These are phyloP conservation scores for Lepidium aucheri DNA, from an alignment of 345 rosid species.

Conservation along the genomic window DNA sequence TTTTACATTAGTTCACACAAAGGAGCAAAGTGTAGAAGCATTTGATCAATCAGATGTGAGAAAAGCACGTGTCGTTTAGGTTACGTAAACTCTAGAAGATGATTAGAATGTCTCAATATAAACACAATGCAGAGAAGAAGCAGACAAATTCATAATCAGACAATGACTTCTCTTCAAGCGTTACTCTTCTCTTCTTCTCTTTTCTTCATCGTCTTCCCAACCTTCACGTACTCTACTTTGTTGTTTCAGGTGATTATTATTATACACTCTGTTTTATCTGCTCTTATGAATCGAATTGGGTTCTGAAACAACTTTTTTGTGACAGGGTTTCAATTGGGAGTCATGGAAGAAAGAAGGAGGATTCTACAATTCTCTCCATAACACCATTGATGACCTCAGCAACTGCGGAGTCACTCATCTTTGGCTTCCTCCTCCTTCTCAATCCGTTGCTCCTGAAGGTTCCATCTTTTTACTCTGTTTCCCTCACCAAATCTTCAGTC, in stretches of 20 bases:
- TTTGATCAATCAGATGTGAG: background rate
- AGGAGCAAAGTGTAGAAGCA: background rate
- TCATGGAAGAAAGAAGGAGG: slow-evolving; percentile 62
- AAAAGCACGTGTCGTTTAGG: background rate
- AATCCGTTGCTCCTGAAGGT: slow-evolving; percentile 62
- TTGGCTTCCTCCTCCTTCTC: slow-evolving; percentile 97
- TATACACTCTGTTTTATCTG: background rate
- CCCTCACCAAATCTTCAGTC: background rate
- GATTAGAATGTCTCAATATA: background rate
- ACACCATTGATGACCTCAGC: slow-evolving; percentile 44
- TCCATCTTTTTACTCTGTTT: background rate
- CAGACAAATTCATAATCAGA: background rate
- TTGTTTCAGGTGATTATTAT: slow-evolving; percentile 49
- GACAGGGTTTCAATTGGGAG: slow-evolving; percentile 88
- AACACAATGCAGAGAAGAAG: background rate
- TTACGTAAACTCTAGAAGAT: background rate
- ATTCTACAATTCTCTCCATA: slow-evolving; percentile 69
- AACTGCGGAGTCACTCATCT: slow-evolving; percentile 72
- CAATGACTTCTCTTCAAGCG: slow-evolving; percentile 19
- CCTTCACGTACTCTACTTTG: slow-evolving; percentile 37
- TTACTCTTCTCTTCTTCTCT: slow-evolving; percentile 24
- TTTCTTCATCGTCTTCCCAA: slow-evolving; percentile 31
- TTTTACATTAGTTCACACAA: background rate
- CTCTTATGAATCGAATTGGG: background rate
- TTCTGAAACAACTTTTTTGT: background rate